Percentiles rank a stretch among this genome's conserved stretches.
These are phyloP conservation scores for Solanum phureja DNA, from an alignment of 257 asterid species.

Conservation along the genomic window DNA sequence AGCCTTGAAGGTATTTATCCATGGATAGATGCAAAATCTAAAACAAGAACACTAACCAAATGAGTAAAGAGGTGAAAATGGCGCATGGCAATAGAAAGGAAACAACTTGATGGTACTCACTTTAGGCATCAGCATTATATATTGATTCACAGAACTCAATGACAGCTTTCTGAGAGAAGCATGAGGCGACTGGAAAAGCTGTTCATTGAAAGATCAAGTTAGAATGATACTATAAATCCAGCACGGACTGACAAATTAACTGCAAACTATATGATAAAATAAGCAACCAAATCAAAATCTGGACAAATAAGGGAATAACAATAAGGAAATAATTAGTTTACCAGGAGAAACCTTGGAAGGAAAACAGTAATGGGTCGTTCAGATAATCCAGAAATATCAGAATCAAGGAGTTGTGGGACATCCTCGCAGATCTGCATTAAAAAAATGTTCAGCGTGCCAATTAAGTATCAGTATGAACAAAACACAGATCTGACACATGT, in stretches of 20 bases:
- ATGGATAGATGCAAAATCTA: conserved; percentile 60
- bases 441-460: not conserved
- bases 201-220: conserved; percentile 13
- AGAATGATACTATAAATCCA: not conserved
- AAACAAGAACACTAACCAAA: conserved; percentile 3
- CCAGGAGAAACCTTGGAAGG: conserved; percentile 88
- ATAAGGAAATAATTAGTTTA: conserved; percentile 6
- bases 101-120: conserved; percentile 34
- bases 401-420: conserved; percentile 73
- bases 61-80: not conserved
- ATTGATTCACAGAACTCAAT: conserved; percentile 84
- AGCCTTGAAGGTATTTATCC: conserved; percentile 92
- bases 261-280: not conserved
- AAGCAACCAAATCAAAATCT: not conserved
- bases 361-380: conserved; percentile 81
- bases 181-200: conserved; percentile 92
- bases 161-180: conserved; percentile 70
- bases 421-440: conserved; percentile 67
- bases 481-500: not conserved
- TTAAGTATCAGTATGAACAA: not conserved
- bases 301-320: not conserved
- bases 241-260: not conserved
- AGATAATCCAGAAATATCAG: conserved; percentile 70
- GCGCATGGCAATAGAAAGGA: not conserved
- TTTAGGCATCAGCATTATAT: conserved; percentile 88